Evolutionary conservation across 139 green algal species (phyloP).

Genomic region (Chlorella sp.): DNA sequence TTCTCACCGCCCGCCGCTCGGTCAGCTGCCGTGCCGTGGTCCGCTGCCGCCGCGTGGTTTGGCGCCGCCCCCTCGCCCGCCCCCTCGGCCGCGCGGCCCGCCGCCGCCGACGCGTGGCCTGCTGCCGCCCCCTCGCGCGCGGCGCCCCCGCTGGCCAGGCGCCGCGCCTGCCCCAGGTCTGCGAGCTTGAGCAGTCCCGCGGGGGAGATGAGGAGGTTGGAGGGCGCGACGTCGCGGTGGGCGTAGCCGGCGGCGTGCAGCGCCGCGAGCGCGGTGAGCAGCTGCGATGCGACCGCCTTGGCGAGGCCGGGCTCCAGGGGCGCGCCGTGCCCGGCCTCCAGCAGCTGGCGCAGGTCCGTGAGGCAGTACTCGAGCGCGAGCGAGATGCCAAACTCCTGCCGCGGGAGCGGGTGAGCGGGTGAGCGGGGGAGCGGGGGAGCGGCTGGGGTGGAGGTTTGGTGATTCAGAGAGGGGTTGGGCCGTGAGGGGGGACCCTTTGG

Average conservation of each 20-base stretch:
- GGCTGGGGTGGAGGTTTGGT: no score
- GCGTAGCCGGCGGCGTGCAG: constrained; percentile 32
- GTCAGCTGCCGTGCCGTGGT: no score
- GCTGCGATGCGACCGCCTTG: constrained; percentile 17
- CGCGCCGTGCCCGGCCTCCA: neutral
- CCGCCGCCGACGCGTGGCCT: neutral
- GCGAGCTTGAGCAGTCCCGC: constrained; percentile 84
- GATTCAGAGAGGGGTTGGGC: no score
- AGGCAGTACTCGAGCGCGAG: constrained; percentile 31
- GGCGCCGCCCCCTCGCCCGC: no score
- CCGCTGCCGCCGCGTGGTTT: no score
- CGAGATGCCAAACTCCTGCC: constrained; percentile 10
- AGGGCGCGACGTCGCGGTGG: constrained; percentile 90
- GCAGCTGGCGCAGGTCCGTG: constrained; percentile 26
- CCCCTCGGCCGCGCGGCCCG: neutral
- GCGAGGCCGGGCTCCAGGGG: neutral
- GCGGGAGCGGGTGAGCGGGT: no score
- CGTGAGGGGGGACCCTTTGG: no score
- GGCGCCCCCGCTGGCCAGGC: no score
- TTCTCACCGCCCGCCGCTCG: no score
- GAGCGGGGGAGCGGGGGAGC: no score
- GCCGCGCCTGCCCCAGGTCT: constrained; percentile 93
- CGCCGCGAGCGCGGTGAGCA: constrained; percentile 28
- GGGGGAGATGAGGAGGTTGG: constrained; percentile 87
- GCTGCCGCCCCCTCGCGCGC: no score